Evolutionary conservation across 2,329 filamentous ascomycete genomes (phyloP).

Genomic region (Calonectria pteridis): DNA sequence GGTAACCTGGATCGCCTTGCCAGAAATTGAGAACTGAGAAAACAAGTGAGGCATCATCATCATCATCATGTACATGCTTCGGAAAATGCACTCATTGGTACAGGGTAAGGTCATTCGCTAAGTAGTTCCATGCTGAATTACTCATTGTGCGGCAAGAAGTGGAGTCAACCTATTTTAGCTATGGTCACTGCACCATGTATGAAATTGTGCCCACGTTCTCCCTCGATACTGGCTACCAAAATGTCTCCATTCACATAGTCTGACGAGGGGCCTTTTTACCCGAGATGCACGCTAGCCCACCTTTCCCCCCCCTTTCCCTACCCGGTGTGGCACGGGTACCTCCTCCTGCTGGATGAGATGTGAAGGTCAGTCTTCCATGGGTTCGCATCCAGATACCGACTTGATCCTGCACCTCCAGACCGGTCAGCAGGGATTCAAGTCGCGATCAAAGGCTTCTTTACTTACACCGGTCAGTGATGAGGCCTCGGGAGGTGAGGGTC

Average conservation of each 20-base stretch:
- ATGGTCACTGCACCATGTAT: neutral
- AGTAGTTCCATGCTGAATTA: neutral
- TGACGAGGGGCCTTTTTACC: neutral
- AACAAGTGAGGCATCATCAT: constrained; percentile 13
- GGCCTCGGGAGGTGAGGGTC: constrained; percentile 25
- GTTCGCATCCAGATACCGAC: neutral
- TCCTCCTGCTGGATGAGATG: neutral
- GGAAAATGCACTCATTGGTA: neutral
- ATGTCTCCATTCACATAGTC: neutral
- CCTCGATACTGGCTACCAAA: neutral
- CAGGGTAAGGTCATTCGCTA: constrained; percentile 5
- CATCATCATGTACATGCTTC: too few species aligned
- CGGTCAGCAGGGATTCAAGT: constrained; percentile 10
- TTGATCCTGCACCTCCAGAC: constrained; percentile 8
- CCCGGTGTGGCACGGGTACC: neutral
- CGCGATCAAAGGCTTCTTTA: neutral
- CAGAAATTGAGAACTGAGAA: neutral
- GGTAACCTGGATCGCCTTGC: neutral
- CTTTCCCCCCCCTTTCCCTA: neutral
- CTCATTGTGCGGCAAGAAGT: constrained; percentile 9
- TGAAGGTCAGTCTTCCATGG: neutral
- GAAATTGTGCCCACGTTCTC: constrained; percentile 7
- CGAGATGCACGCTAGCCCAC: neutral
- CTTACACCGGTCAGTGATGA: constrained; percentile 9
- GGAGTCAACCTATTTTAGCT: constrained; percentile 19